Base-by-base conservation (phyloP, 2,329 filamentous ascomycete genomes). In the Hymenoscyphus albidus region DNA sequence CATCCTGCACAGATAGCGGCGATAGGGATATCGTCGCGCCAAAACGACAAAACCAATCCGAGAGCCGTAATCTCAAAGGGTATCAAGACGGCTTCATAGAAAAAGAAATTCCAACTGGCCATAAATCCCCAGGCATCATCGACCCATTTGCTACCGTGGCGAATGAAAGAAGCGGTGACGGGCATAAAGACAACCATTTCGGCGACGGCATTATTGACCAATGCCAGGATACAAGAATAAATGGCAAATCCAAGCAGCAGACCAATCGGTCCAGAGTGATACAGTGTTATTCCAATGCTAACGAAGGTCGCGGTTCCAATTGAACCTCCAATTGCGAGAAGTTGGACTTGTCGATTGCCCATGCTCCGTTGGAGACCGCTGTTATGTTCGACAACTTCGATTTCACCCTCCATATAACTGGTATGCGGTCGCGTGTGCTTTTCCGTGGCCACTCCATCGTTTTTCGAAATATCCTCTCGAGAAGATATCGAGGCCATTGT, bases 61-160 rank as follows among this genome's bases (percentile, higher is more conserved):
- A 80, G 71, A 3, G 79, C 79, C 1, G 75, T 76, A 62, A 80
- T 79, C 63, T 80, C 79, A 67, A 67, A 73, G 0, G 70, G 70
- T 62, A 72, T 71, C 13, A 72, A 64, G n/a, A 69, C 48, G 55
- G 68, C 68, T 69, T 70, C 84, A 72, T 88, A 87, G 38, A 88
- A 85, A 83, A 85, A 88, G 73, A 84, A 85, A 65, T 85, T 85
- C 82, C 82, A 85, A 0, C 82, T 83, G 31, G 83, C 73, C 48
- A 81, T 81, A 65, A 84, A 83, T 1, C 82, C 82, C 67, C 83
- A 82, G 0, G 82, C 80, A 63, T 83, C 81, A 65, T 84, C 82
- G 22, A 84, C 79, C 66, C 82, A 84, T 38, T 81, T 81, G 40
- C 79, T 80, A 18, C 83, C 82, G 76, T 82, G 84, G 12, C 81